phyloP scores from a whole-genome alignment of 768 basidiomycete genomes.

The Terana coerulea region DNA sequence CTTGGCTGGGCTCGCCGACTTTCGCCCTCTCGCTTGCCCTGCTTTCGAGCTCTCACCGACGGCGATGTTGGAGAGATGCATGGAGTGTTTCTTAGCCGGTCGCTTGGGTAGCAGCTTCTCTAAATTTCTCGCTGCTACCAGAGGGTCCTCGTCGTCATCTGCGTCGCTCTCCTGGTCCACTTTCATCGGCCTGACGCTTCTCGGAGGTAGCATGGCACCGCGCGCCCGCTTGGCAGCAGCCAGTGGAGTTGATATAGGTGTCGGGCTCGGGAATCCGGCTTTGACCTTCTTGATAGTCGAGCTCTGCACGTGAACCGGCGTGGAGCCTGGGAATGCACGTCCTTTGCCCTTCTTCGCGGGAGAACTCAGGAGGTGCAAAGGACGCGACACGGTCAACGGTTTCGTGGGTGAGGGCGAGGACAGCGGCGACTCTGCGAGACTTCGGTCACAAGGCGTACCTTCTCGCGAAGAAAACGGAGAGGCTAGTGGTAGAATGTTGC shows the following conservation, averaged over 20 bases:
- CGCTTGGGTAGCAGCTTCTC: conserved; percentile 19
- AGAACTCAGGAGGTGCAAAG: background rate
- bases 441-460: conserved; percentile 14
- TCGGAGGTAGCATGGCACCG: too few relatives aligned
- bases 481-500: conserved; percentile 21
- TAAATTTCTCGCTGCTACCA: conserved; percentile 14
- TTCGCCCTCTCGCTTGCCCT: too few relatives aligned
- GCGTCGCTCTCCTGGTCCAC: conserved; percentile 3
- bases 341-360: conserved; percentile 5
- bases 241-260: too few relatives aligned
- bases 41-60: too few relatives aligned
- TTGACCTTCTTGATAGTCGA: background rate
- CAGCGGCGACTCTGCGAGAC: conserved; percentile 12
- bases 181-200: too few relatives aligned
- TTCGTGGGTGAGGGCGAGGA: conserved; percentile 21
- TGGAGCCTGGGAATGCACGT: conserved; percentile 2
- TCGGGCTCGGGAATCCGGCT: background rate
- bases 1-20: too few relatives aligned
- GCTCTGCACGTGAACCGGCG: too few relatives aligned
- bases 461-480: conserved; percentile 17
- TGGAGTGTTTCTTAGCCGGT: too few relatives aligned
- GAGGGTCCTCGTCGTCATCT: conserved; percentile 13
- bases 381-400: conserved; percentile 5
- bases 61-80: too few relatives aligned
- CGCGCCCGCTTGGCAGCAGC: too few relatives aligned